Conservation (phyloP, 768 basidiomycete genomes). For the Lactarius deliciosus region DNA sequence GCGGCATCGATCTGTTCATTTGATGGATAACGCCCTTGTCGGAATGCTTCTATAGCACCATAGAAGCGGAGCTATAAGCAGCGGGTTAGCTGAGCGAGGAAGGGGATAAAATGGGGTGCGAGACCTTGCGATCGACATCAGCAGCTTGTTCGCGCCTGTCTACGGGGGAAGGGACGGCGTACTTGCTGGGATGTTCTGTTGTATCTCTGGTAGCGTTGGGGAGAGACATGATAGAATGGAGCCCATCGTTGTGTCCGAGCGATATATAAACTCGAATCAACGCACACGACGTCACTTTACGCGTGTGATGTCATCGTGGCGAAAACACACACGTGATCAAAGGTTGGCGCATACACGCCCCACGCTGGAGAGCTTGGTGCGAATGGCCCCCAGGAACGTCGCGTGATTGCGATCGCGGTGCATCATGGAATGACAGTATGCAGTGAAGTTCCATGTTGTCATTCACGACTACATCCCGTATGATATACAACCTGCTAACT, state of each 20-base stretch:
- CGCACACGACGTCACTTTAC: neutral
- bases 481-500: conserved; percentile 8
- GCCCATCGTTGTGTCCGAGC: neutral
- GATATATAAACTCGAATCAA: neutral
- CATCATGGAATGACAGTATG: too few species aligned
- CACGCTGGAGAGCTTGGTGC: too few species aligned
- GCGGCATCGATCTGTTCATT: conserved; percentile 78
- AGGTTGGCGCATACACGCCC: too few species aligned
- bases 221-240: conserved; percentile 53
- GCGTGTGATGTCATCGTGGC: conserved; percentile 21
- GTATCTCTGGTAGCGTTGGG: conserved; percentile 63
- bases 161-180: conserved; percentile 64
- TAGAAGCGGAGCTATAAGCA: conserved; percentile 62
- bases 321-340: neutral
- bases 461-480: neutral
- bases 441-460: too few species aligned
- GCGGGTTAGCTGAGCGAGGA: conserved; percentile 8
- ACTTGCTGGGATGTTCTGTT: conserved; percentile 49
- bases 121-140: conserved; percentile 78
- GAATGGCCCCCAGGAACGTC: too few species aligned
- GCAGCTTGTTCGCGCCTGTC: conserved; percentile 59
- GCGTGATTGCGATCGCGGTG: too few species aligned
- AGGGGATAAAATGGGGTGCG: neutral
- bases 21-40: conserved; percentile 73
- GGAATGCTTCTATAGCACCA: conserved; percentile 78